Evolutionary conservation across 1,139 yeast genomes (phyloP).

Genomic region (Petasospora fabianii): DNA sequence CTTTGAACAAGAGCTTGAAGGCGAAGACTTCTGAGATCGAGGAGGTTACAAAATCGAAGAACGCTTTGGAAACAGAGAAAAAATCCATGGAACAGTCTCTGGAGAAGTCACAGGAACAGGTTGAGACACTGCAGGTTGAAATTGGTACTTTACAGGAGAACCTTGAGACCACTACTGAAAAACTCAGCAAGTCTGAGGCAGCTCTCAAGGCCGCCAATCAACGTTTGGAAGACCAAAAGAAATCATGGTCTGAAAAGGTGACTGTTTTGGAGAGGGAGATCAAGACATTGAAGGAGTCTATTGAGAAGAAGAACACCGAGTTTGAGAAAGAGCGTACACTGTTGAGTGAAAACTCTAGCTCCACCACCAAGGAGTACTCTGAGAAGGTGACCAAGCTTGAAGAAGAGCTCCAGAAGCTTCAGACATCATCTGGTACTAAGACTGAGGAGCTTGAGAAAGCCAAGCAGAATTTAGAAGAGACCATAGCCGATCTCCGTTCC

Average conservation of each 20-base stretch:
- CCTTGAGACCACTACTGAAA: constrained; percentile 1
- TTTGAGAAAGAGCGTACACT: constrained; percentile 49
- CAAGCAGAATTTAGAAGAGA: constrained; percentile 7
- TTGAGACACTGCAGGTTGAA: constrained; percentile 1
- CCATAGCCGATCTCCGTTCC: constrained; percentile 6
- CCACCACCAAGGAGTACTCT: constrained; percentile 44
- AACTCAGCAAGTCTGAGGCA: constrained; percentile 10
- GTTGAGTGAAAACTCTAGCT: constrained; percentile 47
- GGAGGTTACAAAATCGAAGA: constrained; percentile 10
- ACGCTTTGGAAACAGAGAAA: constrained; percentile 6
- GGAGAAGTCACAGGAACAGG: constrained; percentile 1
- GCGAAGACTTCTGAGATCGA: constrained; percentile 13
- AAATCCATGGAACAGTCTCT: constrained; percentile 2
- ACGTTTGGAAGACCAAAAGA: constrained; percentile 13
- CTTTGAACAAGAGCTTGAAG: constrained; percentile 15
- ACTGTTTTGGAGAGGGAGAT: constrained; percentile 24
- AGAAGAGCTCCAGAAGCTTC: constrained; percentile 26
- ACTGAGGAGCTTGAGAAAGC: constrained; percentile 15
- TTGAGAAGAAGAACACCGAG: constrained; percentile 38
- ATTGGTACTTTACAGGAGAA: constrained; percentile 10
- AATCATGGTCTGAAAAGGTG: constrained; percentile 5
- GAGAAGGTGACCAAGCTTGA: constrained; percentile 40
- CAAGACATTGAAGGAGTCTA: constrained; percentile 23
- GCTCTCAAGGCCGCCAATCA: constrained; percentile 12
- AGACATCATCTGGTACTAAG: constrained; percentile 17